Conservation (phyloP, 208 protist genomes). For the Naegleria fowleri region DNA sequence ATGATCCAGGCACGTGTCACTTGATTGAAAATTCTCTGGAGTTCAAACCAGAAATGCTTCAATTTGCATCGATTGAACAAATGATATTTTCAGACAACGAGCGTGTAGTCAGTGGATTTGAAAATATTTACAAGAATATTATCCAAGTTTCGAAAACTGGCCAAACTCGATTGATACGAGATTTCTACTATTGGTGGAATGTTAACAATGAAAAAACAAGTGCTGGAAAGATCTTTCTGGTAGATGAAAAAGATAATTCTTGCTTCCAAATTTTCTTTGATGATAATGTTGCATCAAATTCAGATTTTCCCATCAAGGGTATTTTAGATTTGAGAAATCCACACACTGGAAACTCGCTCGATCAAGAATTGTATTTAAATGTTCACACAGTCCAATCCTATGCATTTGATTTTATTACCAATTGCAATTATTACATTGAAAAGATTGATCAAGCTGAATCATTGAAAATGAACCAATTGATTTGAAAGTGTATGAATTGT, state of each 20-base stretch:
- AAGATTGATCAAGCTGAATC: neutral
- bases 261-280: slow-evolving; percentile 22
- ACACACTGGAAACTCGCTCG: neutral
- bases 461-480: too few species aligned
- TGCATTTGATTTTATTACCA: neutral
- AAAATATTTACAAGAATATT: slow-evolving; percentile 9
- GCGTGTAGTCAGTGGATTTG: neutral
- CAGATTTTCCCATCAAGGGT: neutral
- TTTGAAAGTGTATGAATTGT: too few species aligned
- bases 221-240: neutral
- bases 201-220: neutral
- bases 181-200: slow-evolving; percentile 25
- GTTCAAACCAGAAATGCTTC: neutral
- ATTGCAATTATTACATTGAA: neutral
- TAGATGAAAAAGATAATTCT: neutral
- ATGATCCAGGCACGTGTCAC: neutral
- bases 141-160: neutral
- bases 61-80: neutral
- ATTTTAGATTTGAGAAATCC: neutral
- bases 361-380: neutral
- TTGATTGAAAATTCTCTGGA: neutral
- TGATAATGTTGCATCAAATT: neutral
- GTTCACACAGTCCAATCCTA: neutral
- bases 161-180: neutral
- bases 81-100: neutral